Evolutionary conservation across 495 filamentous ascomycete genomes (phyloP).

Genomic region (Talaromyces stipitatus): DNA sequence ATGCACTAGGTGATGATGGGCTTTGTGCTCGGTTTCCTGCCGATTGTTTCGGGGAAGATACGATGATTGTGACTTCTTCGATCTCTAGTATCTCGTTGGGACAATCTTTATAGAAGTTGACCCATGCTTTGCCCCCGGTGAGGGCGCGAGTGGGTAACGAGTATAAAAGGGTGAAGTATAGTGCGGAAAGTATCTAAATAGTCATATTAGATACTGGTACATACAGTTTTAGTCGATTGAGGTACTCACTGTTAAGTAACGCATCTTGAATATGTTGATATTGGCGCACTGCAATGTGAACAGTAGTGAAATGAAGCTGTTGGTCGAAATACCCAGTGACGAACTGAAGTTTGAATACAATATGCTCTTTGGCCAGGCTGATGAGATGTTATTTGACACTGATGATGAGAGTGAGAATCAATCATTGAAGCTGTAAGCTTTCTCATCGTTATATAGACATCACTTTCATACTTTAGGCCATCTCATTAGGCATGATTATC

Average conservation of each 20-base stretch:
- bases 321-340: not conserved
- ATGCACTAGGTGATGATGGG: not conserved
- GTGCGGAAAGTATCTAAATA: conserved; percentile 12
- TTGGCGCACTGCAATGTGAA: not conserved
- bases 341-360: not conserved
- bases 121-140: conserved; percentile 22
- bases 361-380: not conserved
- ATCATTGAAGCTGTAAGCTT: not conserved
- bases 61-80: not conserved
- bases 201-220: not conserved
- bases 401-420: not conserved
- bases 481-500: not conserved
- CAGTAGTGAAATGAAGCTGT: not conserved
- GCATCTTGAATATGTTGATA: not conserved
- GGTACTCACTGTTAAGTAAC: not conserved
- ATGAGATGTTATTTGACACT: not conserved
- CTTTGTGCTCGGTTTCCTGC: not conserved
- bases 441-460: not conserved
- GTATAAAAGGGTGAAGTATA: conserved; percentile 10
- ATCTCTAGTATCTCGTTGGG: conserved; percentile 18
- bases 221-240: not conserved
- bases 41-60: not conserved
- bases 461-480: not conserved
- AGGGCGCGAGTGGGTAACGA: conserved; percentile 17
- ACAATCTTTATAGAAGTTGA: conserved; percentile 32